A percentile compares a stretch with the other conserved stretches of the same genome.
Evolutionary conservation across 2,329 filamentous ascomycete genomes (phyloP).

Genomic region (Penicillium sp.): DNA sequence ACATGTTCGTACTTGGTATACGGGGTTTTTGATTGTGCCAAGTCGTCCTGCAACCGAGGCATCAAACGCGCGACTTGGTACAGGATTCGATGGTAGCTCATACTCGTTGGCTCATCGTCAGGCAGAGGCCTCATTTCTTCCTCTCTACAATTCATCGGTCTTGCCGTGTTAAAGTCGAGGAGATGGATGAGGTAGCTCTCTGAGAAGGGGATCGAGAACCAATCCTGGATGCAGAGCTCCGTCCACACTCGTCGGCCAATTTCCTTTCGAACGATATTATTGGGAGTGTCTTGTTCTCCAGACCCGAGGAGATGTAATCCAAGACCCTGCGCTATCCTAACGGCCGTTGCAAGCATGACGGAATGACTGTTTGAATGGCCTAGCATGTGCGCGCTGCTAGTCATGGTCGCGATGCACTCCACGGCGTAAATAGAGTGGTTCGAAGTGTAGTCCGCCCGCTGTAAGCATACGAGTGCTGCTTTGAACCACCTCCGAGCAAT

Average conservation of each 20-base stretch:
- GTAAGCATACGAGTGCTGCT: conserved; percentile 51
- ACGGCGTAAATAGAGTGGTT: conserved; percentile 51
- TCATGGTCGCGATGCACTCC: conserved; percentile 54
- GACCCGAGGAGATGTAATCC: conserved; percentile 50
- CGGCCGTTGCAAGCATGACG: conserved; percentile 51
- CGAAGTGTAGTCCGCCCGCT: conserved; percentile 53
- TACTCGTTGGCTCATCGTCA: conserved; percentile 42
- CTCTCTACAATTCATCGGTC: conserved; percentile 2
- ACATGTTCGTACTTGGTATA: conserved; percentile 49
- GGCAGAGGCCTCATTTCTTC: not conserved
- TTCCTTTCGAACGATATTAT: not conserved
- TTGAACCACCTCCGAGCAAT: conserved; percentile 54
- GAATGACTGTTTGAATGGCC: conserved; percentile 55
- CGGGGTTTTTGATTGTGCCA: conserved; percentile 39
- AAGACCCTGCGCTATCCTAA: conserved; percentile 54
- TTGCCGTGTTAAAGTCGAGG: conserved; percentile 28
- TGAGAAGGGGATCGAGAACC: conserved; percentile 49
- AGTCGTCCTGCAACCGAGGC: conserved; percentile 45
- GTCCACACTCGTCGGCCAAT: conserved; percentile 35
- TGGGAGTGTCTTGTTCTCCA: conserved; percentile 28
- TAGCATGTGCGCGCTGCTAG: conserved; percentile 55
- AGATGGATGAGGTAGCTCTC: conserved; percentile 45
- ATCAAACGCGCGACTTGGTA: conserved; percentile 46
- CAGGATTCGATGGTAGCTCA: conserved; percentile 43
- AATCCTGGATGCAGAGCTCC: conserved; percentile 48